Evolutionary conservation across 257 asterid species (phyloP).

Genomic region (Mitragyna speciosa): DNA sequence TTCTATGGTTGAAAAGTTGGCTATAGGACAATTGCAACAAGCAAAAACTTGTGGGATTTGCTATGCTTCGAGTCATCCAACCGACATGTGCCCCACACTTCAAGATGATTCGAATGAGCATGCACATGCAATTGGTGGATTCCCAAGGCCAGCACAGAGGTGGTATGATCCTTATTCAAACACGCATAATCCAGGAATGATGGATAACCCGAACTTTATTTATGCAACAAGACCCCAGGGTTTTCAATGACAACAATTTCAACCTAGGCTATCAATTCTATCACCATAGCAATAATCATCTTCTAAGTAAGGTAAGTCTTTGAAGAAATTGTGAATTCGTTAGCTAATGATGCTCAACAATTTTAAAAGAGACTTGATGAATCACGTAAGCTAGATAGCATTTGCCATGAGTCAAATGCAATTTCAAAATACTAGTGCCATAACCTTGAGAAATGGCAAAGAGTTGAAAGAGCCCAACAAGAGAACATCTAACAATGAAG

Average conservation of each 20-base stretch:
- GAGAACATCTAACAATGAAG: no score
- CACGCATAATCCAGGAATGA: not conserved
- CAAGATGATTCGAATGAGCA: no score
- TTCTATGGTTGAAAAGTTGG: no score
- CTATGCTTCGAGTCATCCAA: no score
- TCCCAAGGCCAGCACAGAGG: not conserved
- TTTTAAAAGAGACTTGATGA: not conserved
- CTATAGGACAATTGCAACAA: no score
- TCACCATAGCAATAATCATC: not conserved
- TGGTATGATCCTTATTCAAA: not conserved
- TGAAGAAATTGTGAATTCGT: conserved; percentile 3
- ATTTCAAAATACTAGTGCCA: no score
- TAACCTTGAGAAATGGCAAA: no score
- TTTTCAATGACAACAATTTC: not conserved
- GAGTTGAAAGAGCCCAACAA: no score
- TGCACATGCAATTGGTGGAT: not conserved
- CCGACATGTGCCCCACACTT: no score
- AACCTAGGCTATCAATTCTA: not conserved
- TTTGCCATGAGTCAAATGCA: not conserved
- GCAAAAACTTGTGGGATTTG: no score
- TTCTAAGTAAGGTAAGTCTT: not conserved
- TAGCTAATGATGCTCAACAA: conserved; percentile 2
- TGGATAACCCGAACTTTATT: not conserved
- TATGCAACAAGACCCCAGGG: not conserved
- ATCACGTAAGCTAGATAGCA: not conserved